Evolutionary conservation across 306 rosid genomes (phyloP).

Genomic region (Cicer arietinum): DNA sequence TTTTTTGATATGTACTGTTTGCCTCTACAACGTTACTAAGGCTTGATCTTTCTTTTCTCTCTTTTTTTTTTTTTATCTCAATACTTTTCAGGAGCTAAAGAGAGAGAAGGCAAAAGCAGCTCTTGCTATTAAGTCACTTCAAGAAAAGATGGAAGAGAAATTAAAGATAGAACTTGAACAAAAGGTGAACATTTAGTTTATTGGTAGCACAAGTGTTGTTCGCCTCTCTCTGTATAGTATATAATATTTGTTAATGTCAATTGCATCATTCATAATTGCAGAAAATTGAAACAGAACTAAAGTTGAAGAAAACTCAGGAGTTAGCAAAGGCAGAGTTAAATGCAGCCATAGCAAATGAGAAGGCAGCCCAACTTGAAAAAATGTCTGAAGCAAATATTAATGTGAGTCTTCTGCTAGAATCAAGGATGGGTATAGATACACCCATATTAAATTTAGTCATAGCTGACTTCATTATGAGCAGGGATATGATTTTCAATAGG

Average conservation of each 20-base stretch:
- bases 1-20: slow-evolving; percentile 37
- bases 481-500: slow-evolving; percentile 37
- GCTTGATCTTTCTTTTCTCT: not conserved
- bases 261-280: slow-evolving; percentile 52
- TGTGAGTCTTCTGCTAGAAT: slow-evolving; percentile 63
- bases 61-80: not conserved
- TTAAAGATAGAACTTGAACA: slow-evolving; percentile 76
- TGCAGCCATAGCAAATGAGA: slow-evolving; percentile 86
- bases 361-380: slow-evolving; percentile 87
- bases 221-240: slow-evolving; percentile 26
- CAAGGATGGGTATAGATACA: slow-evolving; percentile 39
- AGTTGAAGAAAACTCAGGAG: slow-evolving; percentile 63
- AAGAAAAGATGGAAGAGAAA: slow-evolving; percentile 89
- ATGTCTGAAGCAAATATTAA: slow-evolving; percentile 88
- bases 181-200: slow-evolving; percentile 60
- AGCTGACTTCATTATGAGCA: slow-evolving; percentile 38
- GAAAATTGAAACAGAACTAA: slow-evolving; percentile 72
- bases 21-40: slow-evolving; percentile 1
- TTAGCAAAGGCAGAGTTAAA: slow-evolving; percentile 81
- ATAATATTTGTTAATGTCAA: slow-evolving; percentile 41
- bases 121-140: slow-evolving; percentile 79
- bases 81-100: slow-evolving; percentile 71
- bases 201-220: slow-evolving; percentile 32
- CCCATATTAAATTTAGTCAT: slow-evolving; percentile 34
- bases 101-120: slow-evolving; percentile 87